A percentile compares a stretch with the other conserved stretches of the same genome.
Evolutionary conservation across 768 basidiomycete species (phyloP).

Genomic region (Lepiota venenata): DNA sequence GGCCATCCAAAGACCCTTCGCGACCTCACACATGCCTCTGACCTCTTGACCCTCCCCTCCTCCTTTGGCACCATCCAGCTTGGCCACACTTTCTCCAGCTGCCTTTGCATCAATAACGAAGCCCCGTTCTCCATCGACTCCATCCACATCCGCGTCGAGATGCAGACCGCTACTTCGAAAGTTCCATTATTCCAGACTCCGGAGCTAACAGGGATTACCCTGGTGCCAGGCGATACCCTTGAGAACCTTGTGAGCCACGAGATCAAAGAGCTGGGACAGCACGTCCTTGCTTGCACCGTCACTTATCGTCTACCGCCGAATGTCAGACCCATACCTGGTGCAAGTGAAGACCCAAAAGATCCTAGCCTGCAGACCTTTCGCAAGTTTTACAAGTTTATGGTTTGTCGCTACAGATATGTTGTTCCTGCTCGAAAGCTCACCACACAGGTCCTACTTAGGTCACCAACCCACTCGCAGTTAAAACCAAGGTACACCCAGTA

Average conservation of each 20-base stretch:
- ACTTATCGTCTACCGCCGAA: constrained; percentile 72
- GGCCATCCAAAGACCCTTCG: constrained; percentile 82
- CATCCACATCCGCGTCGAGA: constrained; percentile 71
- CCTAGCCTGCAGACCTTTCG: constrained; percentile 66
- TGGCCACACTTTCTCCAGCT: constrained; percentile 85
- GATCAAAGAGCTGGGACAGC: constrained; percentile 91
- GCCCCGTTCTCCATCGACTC: constrained; percentile 58
- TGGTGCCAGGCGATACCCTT: constrained; percentile 57
- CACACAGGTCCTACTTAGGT: constrained; percentile 50
- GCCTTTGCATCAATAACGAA: constrained; percentile 82
- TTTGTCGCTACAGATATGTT: constrained; percentile 34
- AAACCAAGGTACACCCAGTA: constrained; percentile 86
- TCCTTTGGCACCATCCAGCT: constrained; percentile 87
- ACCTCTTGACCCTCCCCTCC: constrained; percentile 76
- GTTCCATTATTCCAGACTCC: constrained; percentile 61
- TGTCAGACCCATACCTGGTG: constrained; percentile 44
- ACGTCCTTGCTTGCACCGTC: constrained; percentile 84
- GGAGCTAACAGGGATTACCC: constrained; percentile 34
- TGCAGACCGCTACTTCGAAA: constrained; percentile 79
- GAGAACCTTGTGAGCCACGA: constrained; percentile 78
- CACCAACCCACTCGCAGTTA: constrained; percentile 91
- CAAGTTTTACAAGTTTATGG: constrained; percentile 90
- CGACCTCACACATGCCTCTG: constrained; percentile 75
- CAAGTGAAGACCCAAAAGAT: constrained; percentile 49
- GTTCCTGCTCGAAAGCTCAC: not conserved